Base-by-base conservation (phyloP, 108 stramenopile genomes). In the Aurantiochytrium sp. region DNA sequence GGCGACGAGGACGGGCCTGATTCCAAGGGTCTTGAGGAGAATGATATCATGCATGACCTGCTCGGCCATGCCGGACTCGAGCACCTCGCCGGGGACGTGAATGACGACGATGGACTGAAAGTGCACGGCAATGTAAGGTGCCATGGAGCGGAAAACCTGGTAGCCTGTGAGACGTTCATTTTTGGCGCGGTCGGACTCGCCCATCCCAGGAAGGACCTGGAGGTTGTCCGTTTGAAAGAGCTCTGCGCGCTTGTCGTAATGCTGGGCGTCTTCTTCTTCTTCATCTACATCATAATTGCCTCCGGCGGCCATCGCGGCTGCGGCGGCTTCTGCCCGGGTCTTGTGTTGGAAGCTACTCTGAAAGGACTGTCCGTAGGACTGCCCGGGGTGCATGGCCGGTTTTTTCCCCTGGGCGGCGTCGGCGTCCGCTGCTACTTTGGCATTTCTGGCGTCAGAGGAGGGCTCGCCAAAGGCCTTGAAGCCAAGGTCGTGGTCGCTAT, bases 41-140 rank as follows among this genome's bases (percentile, higher is more conserved):
- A 83, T 53, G n/a, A 83, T 83, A 35, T 83, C 76, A 53, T 83
- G 76, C 76, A 83, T 83, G 51, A 83, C 76, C 76, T 83, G 76
- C 76, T 83, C 76, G 6, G 76, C 76, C 49, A 53, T 53, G 6
- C 51, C 76, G 45, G 76, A 83, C 51, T 83, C 76, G 49, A 83
- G 76, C 76, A 83, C 76, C 51, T 83, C 76, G 51, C 76, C 76
- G 6, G 76, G 76, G 12, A 83, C 76, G 23, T 83, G 76, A 53
- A 83, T 83, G 49, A 83, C 76, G 6, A 83, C 76, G 49, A 53
- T 53, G 6, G 49, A 53, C 51, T 53, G n/a, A 28, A 53, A 83
- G 76, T 83, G 76, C 45, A 83, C 76, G 23, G 76, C 76, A 45
- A 83, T 83, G 28, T 83, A 83, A 12, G 76, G 76, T 45, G 76